phyloP scores from a whole-genome alignment of 805 yeast genomes.

The Schwanniomyces polymorphus region DNA sequence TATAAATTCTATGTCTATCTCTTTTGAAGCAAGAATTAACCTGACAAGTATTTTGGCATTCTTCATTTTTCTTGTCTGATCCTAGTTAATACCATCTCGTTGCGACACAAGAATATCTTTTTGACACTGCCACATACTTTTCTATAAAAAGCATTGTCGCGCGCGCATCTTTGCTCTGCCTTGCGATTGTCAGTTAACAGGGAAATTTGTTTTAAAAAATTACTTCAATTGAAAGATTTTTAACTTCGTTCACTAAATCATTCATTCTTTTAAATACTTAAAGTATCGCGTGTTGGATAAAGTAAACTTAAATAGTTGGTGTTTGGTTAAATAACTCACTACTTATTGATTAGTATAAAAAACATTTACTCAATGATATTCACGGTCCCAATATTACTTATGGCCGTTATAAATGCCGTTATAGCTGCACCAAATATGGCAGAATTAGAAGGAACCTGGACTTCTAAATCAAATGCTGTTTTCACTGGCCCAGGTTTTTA shows the following conservation, averaged over 20 bases:
- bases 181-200: background rate
- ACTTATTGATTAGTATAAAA: background rate
- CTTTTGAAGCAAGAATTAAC: too few species aligned
- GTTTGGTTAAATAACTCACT: too few species aligned
- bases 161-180: background rate
- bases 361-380: conserved; percentile 2
- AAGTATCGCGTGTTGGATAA: background rate
- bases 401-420: conserved; percentile 8
- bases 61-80: background rate
- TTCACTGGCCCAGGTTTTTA: conserved; percentile 96
- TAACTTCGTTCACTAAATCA: background rate
- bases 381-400: conserved; percentile 1
- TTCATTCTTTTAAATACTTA: background rate
- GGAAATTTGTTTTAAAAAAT: background rate
- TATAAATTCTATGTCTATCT: too few species aligned
- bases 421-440: conserved; percentile 36
- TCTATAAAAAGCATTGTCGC: background rate
- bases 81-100: background rate
- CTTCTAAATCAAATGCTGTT: conserved; percentile 89
- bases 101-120: background rate
- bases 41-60: background rate
- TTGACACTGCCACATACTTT: background rate
- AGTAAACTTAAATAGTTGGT: background rate
- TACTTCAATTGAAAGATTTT: background rate
- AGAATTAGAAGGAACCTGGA: conserved; percentile 86